phyloP scores from a whole-genome alignment of 495 filamentous ascomycete species.

The Penicillium robsamsonii region DNA sequence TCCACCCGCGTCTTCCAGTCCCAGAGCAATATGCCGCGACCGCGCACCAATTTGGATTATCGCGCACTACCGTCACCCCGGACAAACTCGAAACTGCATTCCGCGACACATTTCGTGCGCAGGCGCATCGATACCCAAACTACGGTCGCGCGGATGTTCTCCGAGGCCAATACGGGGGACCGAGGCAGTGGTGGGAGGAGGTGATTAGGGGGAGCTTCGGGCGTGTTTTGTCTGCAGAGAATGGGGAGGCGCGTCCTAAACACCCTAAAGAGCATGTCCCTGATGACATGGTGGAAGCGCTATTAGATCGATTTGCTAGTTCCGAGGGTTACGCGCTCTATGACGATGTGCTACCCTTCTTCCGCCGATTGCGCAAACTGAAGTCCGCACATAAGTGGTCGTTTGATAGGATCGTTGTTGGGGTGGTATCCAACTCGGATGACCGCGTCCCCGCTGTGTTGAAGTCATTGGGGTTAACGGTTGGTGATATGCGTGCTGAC shows the following conservation, averaged over 20 bases:
- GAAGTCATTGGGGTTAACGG: constrained; percentile 56
- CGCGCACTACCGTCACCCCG: constrained; percentile 29
- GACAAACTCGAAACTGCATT: constrained; percentile 35
- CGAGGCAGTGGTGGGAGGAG: constrained; percentile 70
- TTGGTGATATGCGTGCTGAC: constrained; percentile 44
- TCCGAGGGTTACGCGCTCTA: constrained; percentile 59
- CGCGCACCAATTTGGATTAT: constrained; percentile 58
- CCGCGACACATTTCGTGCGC: constrained; percentile 50
- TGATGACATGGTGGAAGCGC: constrained; percentile 46
- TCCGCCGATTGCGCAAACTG: constrained; percentile 40
- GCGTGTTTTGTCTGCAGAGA: constrained; percentile 11
- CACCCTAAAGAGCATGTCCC: constrained; percentile 27
- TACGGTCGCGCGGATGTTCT: constrained; percentile 56
- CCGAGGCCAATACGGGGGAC: constrained; percentile 46
- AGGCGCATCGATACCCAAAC: constrained; percentile 56
- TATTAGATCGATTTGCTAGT: constrained; percentile 62
- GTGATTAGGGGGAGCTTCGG: constrained; percentile 44
- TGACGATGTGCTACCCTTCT: constrained; percentile 53
- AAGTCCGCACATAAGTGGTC: constrained; percentile 1
- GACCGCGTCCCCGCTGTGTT: constrained; percentile 63
- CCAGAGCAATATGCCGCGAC: constrained; percentile 59
- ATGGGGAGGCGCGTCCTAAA: neutral
- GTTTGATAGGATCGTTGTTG: constrained; percentile 49
- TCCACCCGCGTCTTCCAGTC: constrained; percentile 59
- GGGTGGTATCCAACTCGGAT: constrained; percentile 77